Percentiles rank a stretch among this genome's conserved stretches.
phyloP scores from a whole-genome alignment of 2,329 filamentous ascomycete genomes.

The Sporothrix pseudoabietina region DNA sequence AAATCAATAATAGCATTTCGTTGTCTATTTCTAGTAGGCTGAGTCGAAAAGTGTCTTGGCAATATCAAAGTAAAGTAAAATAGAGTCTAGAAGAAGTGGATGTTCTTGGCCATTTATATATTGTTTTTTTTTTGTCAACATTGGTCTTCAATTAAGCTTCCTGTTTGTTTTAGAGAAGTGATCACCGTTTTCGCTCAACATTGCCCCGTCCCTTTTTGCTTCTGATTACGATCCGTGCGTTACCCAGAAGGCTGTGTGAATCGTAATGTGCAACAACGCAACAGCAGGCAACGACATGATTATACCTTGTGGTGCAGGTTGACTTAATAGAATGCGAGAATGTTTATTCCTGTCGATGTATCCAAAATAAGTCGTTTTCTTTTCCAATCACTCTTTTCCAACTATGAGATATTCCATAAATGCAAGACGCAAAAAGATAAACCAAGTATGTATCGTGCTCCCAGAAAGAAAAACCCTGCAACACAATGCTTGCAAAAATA shows the following conservation, averaged over 20 bases:
- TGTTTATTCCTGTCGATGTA: slow-evolving; percentile 6
- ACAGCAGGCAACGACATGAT: background rate
- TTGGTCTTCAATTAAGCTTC: too few relatives aligned
- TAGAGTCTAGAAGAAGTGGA: background rate
- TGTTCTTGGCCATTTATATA: slow-evolving; percentile 4
- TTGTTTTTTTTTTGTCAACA: background rate
- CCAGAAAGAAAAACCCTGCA: slow-evolving; percentile 9
- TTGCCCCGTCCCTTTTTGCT: background rate
- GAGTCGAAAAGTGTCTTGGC: background rate
- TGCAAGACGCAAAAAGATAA: background rate
- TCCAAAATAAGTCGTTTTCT: background rate
- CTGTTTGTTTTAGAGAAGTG: background rate
- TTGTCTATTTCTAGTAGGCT: background rate
- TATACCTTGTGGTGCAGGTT: background rate
- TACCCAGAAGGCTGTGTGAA: background rate
- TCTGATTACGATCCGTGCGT: background rate
- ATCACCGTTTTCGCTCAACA: background rate
- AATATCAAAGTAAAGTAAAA: background rate
- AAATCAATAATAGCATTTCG: background rate
- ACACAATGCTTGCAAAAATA: slow-evolving; percentile 18
- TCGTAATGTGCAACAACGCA: background rate
- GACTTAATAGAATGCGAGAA: background rate
- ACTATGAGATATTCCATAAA: background rate
- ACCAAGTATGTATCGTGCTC: slow-evolving; percentile 12
- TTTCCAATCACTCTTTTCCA: background rate